Evolutionary conservation across 306 rosid genomes (phyloP).

Genomic region (Pueraria montana): DNA sequence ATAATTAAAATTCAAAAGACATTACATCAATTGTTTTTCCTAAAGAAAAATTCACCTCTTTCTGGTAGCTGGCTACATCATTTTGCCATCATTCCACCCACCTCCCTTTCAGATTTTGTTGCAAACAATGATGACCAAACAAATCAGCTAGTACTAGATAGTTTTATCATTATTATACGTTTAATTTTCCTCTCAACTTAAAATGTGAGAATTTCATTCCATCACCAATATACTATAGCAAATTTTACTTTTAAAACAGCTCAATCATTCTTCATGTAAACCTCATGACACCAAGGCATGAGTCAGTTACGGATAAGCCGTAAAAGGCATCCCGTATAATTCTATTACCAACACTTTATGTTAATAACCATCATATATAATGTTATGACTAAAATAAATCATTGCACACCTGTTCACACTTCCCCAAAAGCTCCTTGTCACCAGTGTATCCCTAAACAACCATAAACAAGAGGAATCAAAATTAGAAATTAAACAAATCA

Average conservation of each 20-base stretch:
- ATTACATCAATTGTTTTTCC: conserved; percentile 13
- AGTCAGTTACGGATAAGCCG: conserved; percentile 4
- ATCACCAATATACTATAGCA: background rate
- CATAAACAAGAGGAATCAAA: conserved; percentile 49
- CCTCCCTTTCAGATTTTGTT: conserved; percentile 16
- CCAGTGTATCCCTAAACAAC: conserved; percentile 82
- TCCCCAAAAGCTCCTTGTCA: conserved; percentile 84
- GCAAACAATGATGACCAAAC: conserved; percentile 38
- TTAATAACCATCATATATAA: conserved; percentile 37
- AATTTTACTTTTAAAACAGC: conserved; percentile 25
- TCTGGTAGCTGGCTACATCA: conserved; percentile 22
- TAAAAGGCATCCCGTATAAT: conserved; percentile 25
- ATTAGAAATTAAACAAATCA: conserved; percentile 44
- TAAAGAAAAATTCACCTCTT: conserved; percentile 6
- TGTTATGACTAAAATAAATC: conserved; percentile 40
- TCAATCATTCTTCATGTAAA: conserved; percentile 5
- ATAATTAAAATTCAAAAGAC: conserved; percentile 13
- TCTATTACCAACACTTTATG: conserved; percentile 3
- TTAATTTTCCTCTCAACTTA: background rate
- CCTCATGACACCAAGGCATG: conserved; percentile 14
- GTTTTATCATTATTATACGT: conserved; percentile 11
- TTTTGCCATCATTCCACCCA: conserved; percentile 40
- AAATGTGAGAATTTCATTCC: background rate
- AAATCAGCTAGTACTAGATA: conserved; percentile 14
- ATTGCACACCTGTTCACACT: conserved; percentile 93